These are phyloP conservation scores for Symmetrospora coprosmae DNA, from an alignment of 768 basidiomycete species.

Conservation along the genomic window DNA sequence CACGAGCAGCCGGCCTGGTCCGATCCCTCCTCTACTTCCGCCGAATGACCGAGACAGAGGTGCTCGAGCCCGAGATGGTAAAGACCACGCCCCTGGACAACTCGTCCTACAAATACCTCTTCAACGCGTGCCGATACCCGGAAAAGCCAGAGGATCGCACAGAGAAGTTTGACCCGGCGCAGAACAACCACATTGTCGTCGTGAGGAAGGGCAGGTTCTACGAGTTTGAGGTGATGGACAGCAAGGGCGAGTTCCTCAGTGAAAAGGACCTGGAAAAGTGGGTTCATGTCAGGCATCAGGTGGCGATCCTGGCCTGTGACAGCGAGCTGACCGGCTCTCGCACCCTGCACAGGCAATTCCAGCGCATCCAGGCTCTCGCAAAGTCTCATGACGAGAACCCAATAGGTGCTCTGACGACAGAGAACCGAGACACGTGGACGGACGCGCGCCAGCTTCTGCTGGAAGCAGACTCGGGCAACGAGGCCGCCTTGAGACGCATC, in stretches of 20 bases:
- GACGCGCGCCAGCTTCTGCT: slow-evolving; percentile 55
- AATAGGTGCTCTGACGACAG: slow-evolving; percentile 71
- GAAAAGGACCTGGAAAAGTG: slow-evolving; percentile 68
- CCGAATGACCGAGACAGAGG: slow-evolving; percentile 63
- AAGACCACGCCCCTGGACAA: slow-evolving; percentile 63
- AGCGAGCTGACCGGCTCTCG: too few relatives aligned
- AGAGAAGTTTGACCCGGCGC: slow-evolving; percentile 56
- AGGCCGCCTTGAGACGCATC: slow-evolving; percentile 55
- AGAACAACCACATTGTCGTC: slow-evolving; percentile 77
- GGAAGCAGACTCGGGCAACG: slow-evolving; percentile 41
- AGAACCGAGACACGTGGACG: slow-evolving; percentile 81
- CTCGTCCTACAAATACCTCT: slow-evolving; percentile 92
- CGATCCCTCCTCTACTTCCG: slow-evolving; percentile 34
- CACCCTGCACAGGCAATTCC: slow-evolving; percentile 46
- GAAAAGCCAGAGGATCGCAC: slow-evolving; percentile 68
- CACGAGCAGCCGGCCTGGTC: slow-evolving; percentile 29
- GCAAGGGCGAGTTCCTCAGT: slow-evolving; percentile 55
- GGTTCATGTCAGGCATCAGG: slow-evolving; percentile 25
- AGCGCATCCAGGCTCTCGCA: slow-evolving; percentile 56
- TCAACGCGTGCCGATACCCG: slow-evolving; percentile 86
- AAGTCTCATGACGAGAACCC: slow-evolving; percentile 44
- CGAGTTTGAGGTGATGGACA: slow-evolving; percentile 55
- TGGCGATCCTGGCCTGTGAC: neutral
- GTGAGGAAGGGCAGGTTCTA: slow-evolving; percentile 84
- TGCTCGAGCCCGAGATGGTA: slow-evolving; percentile 76